Base-by-base conservation (phyloP, 2,329 filamentous ascomycete species). In the Rhinocladiella similis region DNA sequence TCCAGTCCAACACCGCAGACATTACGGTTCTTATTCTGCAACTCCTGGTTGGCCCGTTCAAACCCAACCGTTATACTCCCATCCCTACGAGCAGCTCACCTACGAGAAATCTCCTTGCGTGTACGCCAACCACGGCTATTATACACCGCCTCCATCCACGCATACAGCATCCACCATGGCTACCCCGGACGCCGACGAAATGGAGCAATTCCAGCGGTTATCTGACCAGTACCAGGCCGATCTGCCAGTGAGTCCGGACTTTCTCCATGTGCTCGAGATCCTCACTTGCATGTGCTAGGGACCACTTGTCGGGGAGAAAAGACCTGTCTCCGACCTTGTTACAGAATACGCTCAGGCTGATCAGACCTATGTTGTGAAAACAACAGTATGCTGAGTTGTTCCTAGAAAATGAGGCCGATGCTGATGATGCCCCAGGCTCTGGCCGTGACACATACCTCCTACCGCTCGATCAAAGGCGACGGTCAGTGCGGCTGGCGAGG, bases 401-500 rank as follows among this genome's bases (percentile, higher is more conserved):
- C 27, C 27, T 33, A 2, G 10, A 45, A 19, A 38, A 42, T 42
- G 22, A 41, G 16, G 7, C 39, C 19, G 43, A 63, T 50, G 50
- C 57, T 69, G 63, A 58, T 43, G 12, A 35, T 59, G 45, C 43
- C 51, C 25, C 65, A 96, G 91, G 82, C 86, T 18, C 81, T 99
- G 53, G 88, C 91, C 5, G 81, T 87, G 66, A 90, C 88, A 54
- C 96, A 96, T 72, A 89, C 90, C 18, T 87, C 91, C 70, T 96
- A 93, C 70, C 90, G 94, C 53, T 87, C 87, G 10, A 85, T 96
- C 71, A 87, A 89, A 73, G 93, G 94, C 51, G 93, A 97, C 75
- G 94, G 94, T 57, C 95, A 96, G 71, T 97, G 94, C 75, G 94
- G 93, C 68, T 97, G 94, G 93, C 85, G 93, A 87, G 94, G 93